These are phyloP conservation scores for Ottelia alismoides DNA, from an alignment of 106 monocot genomes.

Conservation along the genomic window DNA sequence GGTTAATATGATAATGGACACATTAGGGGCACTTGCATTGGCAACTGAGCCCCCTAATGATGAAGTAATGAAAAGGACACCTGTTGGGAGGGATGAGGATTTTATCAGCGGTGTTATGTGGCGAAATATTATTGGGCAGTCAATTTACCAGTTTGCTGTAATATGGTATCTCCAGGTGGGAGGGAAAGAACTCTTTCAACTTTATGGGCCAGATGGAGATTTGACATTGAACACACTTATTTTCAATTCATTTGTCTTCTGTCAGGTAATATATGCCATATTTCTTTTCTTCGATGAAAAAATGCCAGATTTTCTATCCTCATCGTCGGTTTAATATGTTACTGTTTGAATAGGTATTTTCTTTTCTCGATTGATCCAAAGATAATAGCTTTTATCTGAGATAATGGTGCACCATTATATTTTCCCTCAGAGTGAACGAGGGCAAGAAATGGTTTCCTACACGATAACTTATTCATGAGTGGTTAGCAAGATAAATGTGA, in stretches of 20 bases:
- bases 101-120: conserved; percentile 92
- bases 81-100: conserved; percentile 77
- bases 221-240: conserved; percentile 76
- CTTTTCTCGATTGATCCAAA: too few relatives aligned
- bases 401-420: too few relatives aligned
- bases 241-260: conserved; percentile 93
- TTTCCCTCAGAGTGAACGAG: too few relatives aligned
- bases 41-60: conserved; percentile 86
- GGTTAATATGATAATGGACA: conserved; percentile 99
- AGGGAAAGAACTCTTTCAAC: conserved; percentile 50
- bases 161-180: conserved; percentile 81
- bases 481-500: too few relatives aligned
- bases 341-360: too few relatives aligned
- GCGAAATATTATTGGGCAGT: conserved; percentile 92
- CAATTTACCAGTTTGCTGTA: conserved; percentile 75
- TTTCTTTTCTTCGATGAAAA: too few relatives aligned
- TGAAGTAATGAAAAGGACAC: conserved; percentile 73
- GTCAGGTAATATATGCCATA: too few relatives aligned
- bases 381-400: too few relatives aligned
- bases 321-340: too few relatives aligned
- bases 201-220: conserved; percentile 47
- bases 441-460: too few relatives aligned
- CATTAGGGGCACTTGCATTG: conserved; percentile 87
- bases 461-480: too few relatives aligned
- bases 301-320: too few relatives aligned